Percentiles rank a stretch among this genome's conserved stretches.
These are phyloP conservation scores for Dryadomyces quercus-mongolicae DNA, from an alignment of 2,329 filamentous ascomycete species.

Conservation along the genomic window DNA sequence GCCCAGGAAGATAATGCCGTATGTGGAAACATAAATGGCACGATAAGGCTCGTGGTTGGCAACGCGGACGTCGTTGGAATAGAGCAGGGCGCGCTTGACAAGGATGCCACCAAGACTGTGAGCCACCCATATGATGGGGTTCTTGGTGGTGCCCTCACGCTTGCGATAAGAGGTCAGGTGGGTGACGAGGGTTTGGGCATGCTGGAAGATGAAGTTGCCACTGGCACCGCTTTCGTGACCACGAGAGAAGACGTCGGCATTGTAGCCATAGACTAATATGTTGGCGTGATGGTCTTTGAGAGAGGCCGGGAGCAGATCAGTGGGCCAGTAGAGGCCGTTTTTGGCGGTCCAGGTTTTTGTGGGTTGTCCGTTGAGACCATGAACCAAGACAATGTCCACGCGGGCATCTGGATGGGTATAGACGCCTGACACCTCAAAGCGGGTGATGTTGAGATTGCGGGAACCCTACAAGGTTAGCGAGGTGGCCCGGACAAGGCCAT, in stretches of 20 bases:
- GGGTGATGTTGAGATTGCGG: slow-evolving; percentile 3
- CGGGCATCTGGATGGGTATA: slow-evolving; percentile 46
- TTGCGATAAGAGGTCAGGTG: slow-evolving; percentile 51
- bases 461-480: not conserved
- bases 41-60: slow-evolving; percentile 51
- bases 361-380: slow-evolving; percentile 57
- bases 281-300: slow-evolving; percentile 47
- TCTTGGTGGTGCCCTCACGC: slow-evolving; percentile 39
- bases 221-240: slow-evolving; percentile 37
- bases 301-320: slow-evolving; percentile 50
- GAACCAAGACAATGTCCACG: slow-evolving; percentile 57
- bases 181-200: slow-evolving; percentile 56
- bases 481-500: too few species aligned
- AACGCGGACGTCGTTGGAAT: slow-evolving; percentile 49
- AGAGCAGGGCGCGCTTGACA: slow-evolving; percentile 56
- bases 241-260: slow-evolving; percentile 49
- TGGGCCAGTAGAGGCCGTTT: slow-evolving; percentile 55
- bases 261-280: slow-evolving; percentile 62
- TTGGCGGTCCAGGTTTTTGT: slow-evolving; percentile 48
- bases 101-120: slow-evolving; percentile 65
- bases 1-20: slow-evolving; percentile 63
- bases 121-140: slow-evolving; percentile 65
- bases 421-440: slow-evolving; percentile 47
- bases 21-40: slow-evolving; percentile 63
- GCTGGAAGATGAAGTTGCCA: slow-evolving; percentile 56